Percentiles rank a stretch among this genome's conserved stretches.
phyloP scores from a whole-genome alignment of 106 monocot species.

The Apostasia shenzhenica region DNA sequence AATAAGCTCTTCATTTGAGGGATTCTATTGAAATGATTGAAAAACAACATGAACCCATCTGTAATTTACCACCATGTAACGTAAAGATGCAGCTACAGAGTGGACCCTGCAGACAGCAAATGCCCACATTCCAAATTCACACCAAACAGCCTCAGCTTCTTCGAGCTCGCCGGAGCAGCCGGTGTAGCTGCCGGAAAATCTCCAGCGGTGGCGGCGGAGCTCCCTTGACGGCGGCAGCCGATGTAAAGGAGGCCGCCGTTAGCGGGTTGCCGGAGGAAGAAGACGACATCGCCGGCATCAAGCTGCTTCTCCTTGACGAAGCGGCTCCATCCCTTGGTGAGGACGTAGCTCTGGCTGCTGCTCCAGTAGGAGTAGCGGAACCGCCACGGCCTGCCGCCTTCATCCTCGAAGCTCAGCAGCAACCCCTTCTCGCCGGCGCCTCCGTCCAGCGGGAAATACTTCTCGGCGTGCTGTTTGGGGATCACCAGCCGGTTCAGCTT shows the following conservation, averaged over 20 bases:
- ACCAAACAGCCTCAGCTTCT: slow-evolving; percentile 35
- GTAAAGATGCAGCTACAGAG: no score
- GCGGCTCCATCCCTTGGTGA: slow-evolving; percentile 30
- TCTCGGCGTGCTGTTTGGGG: slow-evolving; percentile 43
- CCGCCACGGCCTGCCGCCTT: slow-evolving; percentile 34
- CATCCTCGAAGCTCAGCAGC: slow-evolving; percentile 49
- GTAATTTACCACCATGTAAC: no score
- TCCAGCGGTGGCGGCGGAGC: background rate
- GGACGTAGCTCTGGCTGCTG: no score
- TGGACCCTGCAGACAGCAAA: no score
- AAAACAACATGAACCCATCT: no score
- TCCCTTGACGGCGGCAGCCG: slow-evolving; percentile 14
- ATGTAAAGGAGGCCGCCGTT: slow-evolving; percentile 14
- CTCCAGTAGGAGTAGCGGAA: slow-evolving; percentile 3
- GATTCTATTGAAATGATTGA: no score
- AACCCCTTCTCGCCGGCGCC: slow-evolving; percentile 46
- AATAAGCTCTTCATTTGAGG: no score
- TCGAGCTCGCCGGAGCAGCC: slow-evolving; percentile 7
- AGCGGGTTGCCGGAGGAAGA: slow-evolving; percentile 16
- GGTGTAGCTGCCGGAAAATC: background rate
- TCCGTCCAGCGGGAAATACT: slow-evolving; percentile 47
- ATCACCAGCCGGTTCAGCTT: slow-evolving; percentile 35
- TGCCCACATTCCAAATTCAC: slow-evolving; percentile 31
- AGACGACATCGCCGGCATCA: slow-evolving; percentile 43
- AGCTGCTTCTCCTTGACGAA: slow-evolving; percentile 64